Percentiles rank a stretch among this genome's conserved stretches.
Evolutionary conservation across 225 moss, liverwort and hornwort species (phyloP).

Genomic region (Thuidium tamariscinum): DNA sequence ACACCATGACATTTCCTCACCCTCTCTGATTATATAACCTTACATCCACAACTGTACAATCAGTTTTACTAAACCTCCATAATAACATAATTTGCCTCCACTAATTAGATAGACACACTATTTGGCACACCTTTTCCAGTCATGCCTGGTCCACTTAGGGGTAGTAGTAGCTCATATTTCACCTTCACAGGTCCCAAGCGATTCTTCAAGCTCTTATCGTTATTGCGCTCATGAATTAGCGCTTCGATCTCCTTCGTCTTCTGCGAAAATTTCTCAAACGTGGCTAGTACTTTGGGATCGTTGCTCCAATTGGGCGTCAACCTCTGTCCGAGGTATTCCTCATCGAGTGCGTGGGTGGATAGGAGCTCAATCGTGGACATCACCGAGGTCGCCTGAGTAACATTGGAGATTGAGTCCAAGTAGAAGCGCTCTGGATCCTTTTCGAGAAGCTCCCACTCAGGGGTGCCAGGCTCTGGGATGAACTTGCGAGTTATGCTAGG

Average conservation of each 20-base stretch:
- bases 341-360: conserved; percentile 49
- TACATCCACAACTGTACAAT: not conserved
- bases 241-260: conserved; percentile 5
- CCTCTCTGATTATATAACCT: not conserved
- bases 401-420: conserved; percentile 20
- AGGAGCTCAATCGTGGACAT: conserved; percentile 60
- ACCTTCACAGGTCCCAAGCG: conserved; percentile 17
- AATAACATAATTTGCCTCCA: too few relatives aligned
- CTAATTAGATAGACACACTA: conserved; percentile 13
- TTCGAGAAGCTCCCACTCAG: conserved; percentile 24
- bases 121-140: conserved; percentile 46
- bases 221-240: conserved; percentile 9
- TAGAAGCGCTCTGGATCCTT: conserved; percentile 31
- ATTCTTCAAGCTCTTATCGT: conserved; percentile 13
- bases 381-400: conserved; percentile 8
- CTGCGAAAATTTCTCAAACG: conserved; percentile 12
- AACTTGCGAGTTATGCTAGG: conserved; percentile 33
- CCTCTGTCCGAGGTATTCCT: conserved; percentile 57
- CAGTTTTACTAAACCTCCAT: not conserved
- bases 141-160: conserved; percentile 18
- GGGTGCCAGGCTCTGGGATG: conserved; percentile 36
- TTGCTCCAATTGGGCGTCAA: conserved; percentile 40
- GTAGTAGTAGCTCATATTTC: conserved; percentile 22
- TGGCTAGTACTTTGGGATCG: conserved; percentile 9
- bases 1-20: not conserved